A percentile compares a stretch with the other conserved stretches of the same genome.
These are phyloP conservation scores for Amaranthus cruentus DNA, from an alignment of 148 eudicot genomes.

Conservation along the genomic window DNA sequence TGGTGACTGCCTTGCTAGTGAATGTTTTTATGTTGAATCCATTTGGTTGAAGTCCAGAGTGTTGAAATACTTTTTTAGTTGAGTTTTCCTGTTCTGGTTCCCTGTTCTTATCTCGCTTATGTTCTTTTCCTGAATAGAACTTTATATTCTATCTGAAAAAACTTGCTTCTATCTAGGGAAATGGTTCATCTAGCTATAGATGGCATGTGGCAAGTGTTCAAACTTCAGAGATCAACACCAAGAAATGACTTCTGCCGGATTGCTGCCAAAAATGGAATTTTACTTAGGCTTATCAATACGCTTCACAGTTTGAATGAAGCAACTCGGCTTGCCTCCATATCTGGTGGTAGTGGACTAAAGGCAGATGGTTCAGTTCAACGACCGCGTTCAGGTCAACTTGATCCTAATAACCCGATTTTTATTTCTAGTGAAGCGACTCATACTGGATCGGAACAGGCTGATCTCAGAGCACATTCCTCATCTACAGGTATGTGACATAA, in stretches of 20 bases:
- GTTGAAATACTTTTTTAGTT: neutral
- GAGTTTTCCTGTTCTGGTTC: neutral
- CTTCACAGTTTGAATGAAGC: constrained; percentile 93
- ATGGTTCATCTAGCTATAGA: constrained; percentile 99
- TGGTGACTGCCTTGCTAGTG: neutral
- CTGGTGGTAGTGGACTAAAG: constrained; percentile 58
- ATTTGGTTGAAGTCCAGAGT: neutral
- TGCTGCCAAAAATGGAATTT: constrained; percentile 89
- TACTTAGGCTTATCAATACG: constrained; percentile 83
- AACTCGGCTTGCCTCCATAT: constrained; percentile 70
- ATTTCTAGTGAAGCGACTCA: constrained; percentile 42
- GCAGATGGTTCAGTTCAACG: constrained; percentile 54
- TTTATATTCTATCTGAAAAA: constrained; percentile 12
- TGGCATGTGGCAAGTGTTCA: constrained; percentile 99
- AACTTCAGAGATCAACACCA: constrained; percentile 89
- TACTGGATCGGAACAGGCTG: constrained; percentile 54
- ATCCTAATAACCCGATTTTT: constrained; percentile 53
- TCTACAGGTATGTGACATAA: constrained; percentile 43
- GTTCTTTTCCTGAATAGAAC: neutral
- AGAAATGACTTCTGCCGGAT: constrained; percentile 93
- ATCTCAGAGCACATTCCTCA: constrained; percentile 44
- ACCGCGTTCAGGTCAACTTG: constrained; percentile 73
- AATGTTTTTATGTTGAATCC: neutral
- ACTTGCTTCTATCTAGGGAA: constrained; percentile 54
- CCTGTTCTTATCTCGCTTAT: neutral